Base-by-base conservation (phyloP, 169 alveolate genomes). In the Eimeria maxima region DNA sequence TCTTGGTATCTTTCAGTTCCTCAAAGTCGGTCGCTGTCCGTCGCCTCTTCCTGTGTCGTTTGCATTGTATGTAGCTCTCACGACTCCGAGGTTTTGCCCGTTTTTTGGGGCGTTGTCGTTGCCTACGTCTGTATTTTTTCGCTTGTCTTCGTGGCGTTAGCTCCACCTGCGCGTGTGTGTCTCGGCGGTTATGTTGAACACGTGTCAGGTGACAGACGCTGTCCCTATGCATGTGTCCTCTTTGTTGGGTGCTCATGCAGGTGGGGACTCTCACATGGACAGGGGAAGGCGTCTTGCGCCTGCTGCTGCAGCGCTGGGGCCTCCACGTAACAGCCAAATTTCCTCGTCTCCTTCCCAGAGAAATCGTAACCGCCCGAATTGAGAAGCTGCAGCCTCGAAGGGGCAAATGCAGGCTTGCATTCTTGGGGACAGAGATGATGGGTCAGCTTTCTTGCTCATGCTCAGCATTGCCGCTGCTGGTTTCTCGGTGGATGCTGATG, bases 291-390 rank as follows among this genome's bases (percentile, higher is more conserved):
- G 38, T 42, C 57, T 13, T 86, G 45, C 93, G 93, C 63, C 67
- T 86, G 78, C 78, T 86, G 63, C 63, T 86, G 60, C 93, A 86
- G 60, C 93, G 80, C 33, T 86, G 78, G 93, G 38, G 80, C 65
- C 57, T 55, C 22, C 55, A 60, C 0, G 93, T 45, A 20, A 57
- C 80, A n/a, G 80, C 60, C 78, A 27, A 8, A 33, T 86, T 60
- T 42, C 76, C 55, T 24, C 74, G 93, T 11, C 93, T 86, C 38
- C 93, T 86, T 33, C 93, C 93, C 27, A 71, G 80, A 38, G 80
- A 55, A 22, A 86, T 16, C n/a, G 24, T 86, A 78, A 86, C 80
- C 29, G 73, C 69, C 80, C 78, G 93, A 13, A 20, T 86, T n/a
- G 93, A 86, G 93, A 44, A 3, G 50, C 42, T 86, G n/a, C 47